Evolutionary conservation across 768 basidiomycete genomes (phyloP), one percentile per base, ranked within the genome.

Genomic region (Lactifluus echinatus): DNA sequence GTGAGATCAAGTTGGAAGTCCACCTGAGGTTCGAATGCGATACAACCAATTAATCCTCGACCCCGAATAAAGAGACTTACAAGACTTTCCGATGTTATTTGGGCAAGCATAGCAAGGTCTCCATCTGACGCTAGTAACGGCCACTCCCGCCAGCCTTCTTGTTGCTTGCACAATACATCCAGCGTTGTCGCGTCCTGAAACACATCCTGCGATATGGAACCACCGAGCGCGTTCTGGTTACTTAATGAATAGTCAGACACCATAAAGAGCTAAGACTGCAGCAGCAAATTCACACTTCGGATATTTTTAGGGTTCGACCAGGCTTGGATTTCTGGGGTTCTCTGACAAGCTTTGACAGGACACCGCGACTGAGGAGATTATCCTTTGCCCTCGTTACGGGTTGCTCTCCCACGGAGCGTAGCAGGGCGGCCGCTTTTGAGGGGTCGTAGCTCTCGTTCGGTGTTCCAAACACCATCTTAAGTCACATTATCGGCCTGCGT

Each of bases 21-120:
- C 23, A 89, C 77, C 90, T 92, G 63, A 33, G 42, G 50, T 24
- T 37, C 31, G 19, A 37, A 45, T 19, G 29, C 33, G 15, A 34
- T 28, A 33, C 17, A 37, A 51, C 64, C 17, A 54, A 43, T 44
- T 28, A 5, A 37, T 26, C 21, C 37, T 43, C 40, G 8, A 52
- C 37, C 31, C 15, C 26, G 24, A 52, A 24, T 24, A 24, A 28
- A 23, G 24, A 17, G 10, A 54, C 73, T 63, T 63, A 84, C 89
- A 73, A 85, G 84, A 59, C 84, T 78, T 56, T 89, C 84, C 0
- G 92, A 93, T n/a, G 85, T 81, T n/a, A 92, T 74, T 58, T 89
- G 80, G 31, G 92, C 72, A 57, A 95, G 70, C 0, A 84, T 80
- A 14, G 88, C 86, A 48, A 83, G 75, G 62, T 93, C 89, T 8